A percentile compares a stretch with the other conserved stretches of the same genome.
phyloP scores from a whole-genome alignment of 2,329 filamentous ascomycete genomes.

The Fusarium bactridioides region DNA sequence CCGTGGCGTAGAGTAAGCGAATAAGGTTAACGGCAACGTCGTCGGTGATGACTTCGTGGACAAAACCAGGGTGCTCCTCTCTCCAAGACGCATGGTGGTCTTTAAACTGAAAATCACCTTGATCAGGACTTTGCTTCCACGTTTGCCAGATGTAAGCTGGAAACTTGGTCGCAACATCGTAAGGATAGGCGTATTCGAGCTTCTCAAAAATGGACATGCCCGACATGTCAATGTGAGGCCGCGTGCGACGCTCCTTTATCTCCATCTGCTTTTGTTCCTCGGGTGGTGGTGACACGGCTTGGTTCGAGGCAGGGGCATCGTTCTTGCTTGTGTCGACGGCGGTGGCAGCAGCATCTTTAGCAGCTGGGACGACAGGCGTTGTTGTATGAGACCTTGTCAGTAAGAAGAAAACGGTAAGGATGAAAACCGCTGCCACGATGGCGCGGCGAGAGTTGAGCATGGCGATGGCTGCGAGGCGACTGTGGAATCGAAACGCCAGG shows the following conservation, averaged over 20 bases:
- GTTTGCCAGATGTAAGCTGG: slow-evolving; percentile 99
- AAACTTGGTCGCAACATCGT: slow-evolving; percentile 87
- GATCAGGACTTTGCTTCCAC: slow-evolving; percentile 87
- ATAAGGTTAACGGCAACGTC: slow-evolving; percentile 82
- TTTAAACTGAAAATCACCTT: slow-evolving; percentile 80
- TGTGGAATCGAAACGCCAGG: slow-evolving; percentile 17
- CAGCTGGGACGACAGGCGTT: slow-evolving; percentile 24
- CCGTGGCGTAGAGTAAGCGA: slow-evolving; percentile 82
- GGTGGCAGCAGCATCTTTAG: slow-evolving; percentile 25
- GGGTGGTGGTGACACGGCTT: slow-evolving; percentile 23
- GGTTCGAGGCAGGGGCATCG: slow-evolving; percentile 34
- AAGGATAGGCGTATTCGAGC: slow-evolving; percentile 92
- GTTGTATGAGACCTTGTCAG: slow-evolving; percentile 67
- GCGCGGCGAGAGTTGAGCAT: slow-evolving; percentile 86
- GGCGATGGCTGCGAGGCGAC: slow-evolving; percentile 48
- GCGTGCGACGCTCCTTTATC: slow-evolving; percentile 35
- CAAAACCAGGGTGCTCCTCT: slow-evolving; percentile 84
- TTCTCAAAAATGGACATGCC: slow-evolving; percentile 79
- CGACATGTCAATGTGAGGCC: slow-evolving; percentile 70
- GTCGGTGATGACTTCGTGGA: slow-evolving; percentile 98
- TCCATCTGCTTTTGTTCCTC: slow-evolving; percentile 31
- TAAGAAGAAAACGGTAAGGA: slow-evolving; percentile 75
- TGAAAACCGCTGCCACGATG: slow-evolving; percentile 72
- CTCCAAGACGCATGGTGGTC: slow-evolving; percentile 91
- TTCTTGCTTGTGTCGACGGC: slow-evolving; percentile 25